Evolutionary conservation across 257 asterid genomes (phyloP).

Genomic region (Solanum neorickii): DNA sequence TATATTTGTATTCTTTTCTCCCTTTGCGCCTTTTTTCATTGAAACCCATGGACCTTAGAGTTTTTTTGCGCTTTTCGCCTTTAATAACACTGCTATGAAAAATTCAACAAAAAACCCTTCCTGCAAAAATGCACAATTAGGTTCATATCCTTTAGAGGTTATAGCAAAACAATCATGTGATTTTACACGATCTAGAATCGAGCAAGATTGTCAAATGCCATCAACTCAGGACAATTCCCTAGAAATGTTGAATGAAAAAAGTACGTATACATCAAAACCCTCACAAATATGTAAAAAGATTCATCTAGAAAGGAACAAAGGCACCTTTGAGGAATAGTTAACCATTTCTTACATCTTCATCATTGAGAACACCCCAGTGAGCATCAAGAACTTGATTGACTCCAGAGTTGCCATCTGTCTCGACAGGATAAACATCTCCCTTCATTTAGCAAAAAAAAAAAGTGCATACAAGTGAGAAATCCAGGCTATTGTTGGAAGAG

Average conservation of each 20-base stretch:
- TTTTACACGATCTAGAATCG: not conserved
- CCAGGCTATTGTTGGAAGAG: not conserved
- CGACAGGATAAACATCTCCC: slow-evolving; percentile 99
- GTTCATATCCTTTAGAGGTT: not conserved
- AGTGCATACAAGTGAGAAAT: not conserved
- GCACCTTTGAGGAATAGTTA: not conserved
- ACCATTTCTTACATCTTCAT: slow-evolving; percentile 62
- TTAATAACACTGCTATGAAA: not conserved
- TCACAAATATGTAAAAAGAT: not conserved
- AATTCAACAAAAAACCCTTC: not conserved
- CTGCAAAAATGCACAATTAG: not conserved
- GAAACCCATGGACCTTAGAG: no score
- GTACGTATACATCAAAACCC: not conserved
- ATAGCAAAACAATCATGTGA: not conserved
- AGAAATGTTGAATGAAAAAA: not conserved
- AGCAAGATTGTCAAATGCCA: not conserved
- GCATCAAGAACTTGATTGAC: slow-evolving; percentile 89
- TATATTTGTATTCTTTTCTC: no score
- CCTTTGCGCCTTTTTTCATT: no score
- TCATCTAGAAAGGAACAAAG: slow-evolving; percentile 1
- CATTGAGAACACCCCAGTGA: slow-evolving; percentile 95
- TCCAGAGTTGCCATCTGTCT: slow-evolving; percentile 35
- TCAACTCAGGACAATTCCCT: not conserved
- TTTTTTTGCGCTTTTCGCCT: no score
- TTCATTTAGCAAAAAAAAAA: slow-evolving; percentile 24